A percentile compares a stretch with the other conserved stretches of the same genome.
Evolutionary conservation across 345 rosid genomes (phyloP).

Genomic region (Arabis hirsuta): DNA sequence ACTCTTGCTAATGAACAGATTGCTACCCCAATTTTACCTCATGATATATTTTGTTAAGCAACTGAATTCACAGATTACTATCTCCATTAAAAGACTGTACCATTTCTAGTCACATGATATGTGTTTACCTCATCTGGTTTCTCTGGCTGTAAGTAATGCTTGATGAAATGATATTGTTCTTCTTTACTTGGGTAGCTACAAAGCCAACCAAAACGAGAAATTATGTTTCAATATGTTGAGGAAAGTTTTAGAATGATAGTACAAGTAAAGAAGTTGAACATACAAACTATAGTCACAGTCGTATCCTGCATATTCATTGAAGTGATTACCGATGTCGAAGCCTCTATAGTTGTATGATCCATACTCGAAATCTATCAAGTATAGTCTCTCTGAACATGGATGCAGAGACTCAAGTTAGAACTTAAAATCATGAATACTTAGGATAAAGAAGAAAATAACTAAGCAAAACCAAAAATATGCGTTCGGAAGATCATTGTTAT

Average conservation of each 20-base stretch:
- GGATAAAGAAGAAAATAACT: conserved; percentile 17
- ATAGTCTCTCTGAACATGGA: conserved; percentile 66
- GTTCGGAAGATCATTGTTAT: neutral
- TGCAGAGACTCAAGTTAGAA: conserved; percentile 26
- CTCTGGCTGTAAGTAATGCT: conserved; percentile 79
- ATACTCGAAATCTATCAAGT: conserved; percentile 94
- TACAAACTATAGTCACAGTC: conserved; percentile 93
- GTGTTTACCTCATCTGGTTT: conserved; percentile 66
- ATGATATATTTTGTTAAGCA: neutral
- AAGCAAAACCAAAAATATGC: conserved; percentile 7
- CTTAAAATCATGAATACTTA: neutral
- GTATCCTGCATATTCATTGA: conserved; percentile 93
- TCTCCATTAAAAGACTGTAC: neutral
- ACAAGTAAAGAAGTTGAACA: conserved; percentile 38
- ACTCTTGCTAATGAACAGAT: neutral
- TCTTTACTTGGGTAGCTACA: conserved; percentile 83
- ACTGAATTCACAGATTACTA: neutral
- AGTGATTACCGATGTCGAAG: conserved; percentile 93
- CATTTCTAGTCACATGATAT: neutral
- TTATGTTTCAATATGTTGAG: conserved; percentile 22
- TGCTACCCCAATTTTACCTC: neutral
- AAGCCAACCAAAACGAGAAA: conserved; percentile 32
- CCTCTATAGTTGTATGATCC: conserved; percentile 96
- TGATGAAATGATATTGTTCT: conserved; percentile 82
- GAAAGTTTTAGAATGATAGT: conserved; percentile 10